A percentile compares a stretch with the other conserved stretches of the same genome.
Evolutionary conservation across 2,329 filamentous ascomycete genomes (phyloP).

Genomic region (Sarocladiaceae sp.): DNA sequence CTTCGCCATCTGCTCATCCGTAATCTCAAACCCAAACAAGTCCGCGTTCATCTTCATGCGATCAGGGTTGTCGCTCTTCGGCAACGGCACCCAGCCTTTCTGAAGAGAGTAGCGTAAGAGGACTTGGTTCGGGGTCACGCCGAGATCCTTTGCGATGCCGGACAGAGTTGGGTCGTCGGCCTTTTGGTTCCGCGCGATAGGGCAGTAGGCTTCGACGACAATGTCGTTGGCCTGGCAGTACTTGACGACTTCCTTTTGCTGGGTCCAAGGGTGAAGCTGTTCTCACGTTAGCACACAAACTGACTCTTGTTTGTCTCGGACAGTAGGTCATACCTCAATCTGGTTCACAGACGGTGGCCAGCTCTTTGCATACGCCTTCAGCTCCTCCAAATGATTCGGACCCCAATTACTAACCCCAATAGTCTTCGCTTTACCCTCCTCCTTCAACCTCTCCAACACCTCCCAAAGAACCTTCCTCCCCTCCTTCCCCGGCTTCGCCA

Average conservation of each 20-base stretch:
- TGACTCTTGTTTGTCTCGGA: neutral
- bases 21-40: conserved; percentile 2
- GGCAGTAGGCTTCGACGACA: conserved; percentile 36
- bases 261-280: conserved; percentile 69
- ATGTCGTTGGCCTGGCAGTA: conserved; percentile 77
- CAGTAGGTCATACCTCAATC: conserved; percentile 53
- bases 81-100: conserved; percentile 64
- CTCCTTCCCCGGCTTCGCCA: conserved; percentile 44
- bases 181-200: conserved; percentile 28
- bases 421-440: conserved; percentile 55
- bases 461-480: conserved; percentile 59
- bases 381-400: conserved; percentile 62
- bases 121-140: conserved; percentile 59
- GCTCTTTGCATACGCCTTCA: conserved; percentile 59
- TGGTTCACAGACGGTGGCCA: conserved; percentile 73
- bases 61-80: conserved; percentile 58
- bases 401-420: conserved; percentile 75
- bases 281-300: neutral
- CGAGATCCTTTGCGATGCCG: conserved; percentile 53
- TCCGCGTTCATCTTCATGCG: conserved; percentile 39
- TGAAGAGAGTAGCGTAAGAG: conserved; percentile 67
- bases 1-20: conserved; percentile 6
- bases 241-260: conserved; percentile 37
- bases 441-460: conserved; percentile 58
- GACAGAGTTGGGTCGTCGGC: conserved; percentile 52